Evolutionary conservation across 164 flowering plant species (phyloP).

Genomic region (Aristolochia fimbriata): DNA sequence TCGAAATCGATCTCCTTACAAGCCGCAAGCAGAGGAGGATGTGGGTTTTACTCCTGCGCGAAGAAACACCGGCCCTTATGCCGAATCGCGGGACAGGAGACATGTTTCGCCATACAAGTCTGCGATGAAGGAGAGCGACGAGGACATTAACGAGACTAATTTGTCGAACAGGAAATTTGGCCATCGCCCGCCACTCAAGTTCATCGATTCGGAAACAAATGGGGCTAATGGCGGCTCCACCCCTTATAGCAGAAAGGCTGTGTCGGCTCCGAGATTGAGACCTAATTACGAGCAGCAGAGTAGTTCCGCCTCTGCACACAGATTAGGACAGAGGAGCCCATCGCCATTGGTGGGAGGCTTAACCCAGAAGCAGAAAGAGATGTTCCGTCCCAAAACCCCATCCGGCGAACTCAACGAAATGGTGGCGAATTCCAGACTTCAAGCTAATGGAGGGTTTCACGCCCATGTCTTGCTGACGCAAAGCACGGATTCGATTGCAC

Average conservation of each 20-base stretch:
- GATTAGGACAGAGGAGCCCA: conserved; percentile 16
- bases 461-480: conserved; percentile 16
- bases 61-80: not conserved
- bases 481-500: conserved; percentile 42
- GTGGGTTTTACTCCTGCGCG: not conserved
- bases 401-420: conserved; percentile 57
- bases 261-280: conserved; percentile 40
- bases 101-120: not conserved
- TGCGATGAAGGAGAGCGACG: not conserved
- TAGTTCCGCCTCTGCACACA: conserved; percentile 8
- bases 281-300: conserved; percentile 16
- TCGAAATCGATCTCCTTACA: conserved; percentile 6
- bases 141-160: not conserved
- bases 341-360: conserved; percentile 20
- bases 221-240: conserved; percentile 4
- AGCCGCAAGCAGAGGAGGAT: not conserved
- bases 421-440: conserved; percentile 33
- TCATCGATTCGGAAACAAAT: conserved; percentile 7
- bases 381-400: conserved; percentile 15
- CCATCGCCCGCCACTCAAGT: conserved; percentile 9
- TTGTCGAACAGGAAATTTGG: conserved; percentile 10
- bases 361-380: conserved; percentile 16
- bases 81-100: not conserved
- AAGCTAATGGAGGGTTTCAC: conserved; percentile 2
- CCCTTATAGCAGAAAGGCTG: conserved; percentile 25